A percentile compares a stretch with the other conserved stretches of the same genome.
Conservation (phyloP, 768 basidiomycete species). For the Boletus rubescentipes region DNA sequence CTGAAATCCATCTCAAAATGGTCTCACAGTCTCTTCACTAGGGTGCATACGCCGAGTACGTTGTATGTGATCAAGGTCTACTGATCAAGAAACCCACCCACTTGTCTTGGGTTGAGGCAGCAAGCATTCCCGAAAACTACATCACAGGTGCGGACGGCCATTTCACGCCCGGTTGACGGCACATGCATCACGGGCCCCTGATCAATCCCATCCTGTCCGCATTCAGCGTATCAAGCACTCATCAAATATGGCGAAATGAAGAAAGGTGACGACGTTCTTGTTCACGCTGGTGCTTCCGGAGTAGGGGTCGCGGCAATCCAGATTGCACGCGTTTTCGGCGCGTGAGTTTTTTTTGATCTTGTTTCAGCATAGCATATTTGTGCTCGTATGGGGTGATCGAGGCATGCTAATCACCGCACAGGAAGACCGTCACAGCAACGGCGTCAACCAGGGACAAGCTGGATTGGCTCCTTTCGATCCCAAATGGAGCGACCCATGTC, state of each 20-base stretch:
- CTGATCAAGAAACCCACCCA: slow-evolving; percentile 71
- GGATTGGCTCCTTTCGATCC: slow-evolving; percentile 65
- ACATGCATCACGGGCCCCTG: slow-evolving; percentile 3
- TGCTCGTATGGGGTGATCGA: neutral
- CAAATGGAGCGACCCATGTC: slow-evolving; percentile 68
- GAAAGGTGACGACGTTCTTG: slow-evolving; percentile 69
- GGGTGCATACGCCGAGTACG: slow-evolving; percentile 92
- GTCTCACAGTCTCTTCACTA: slow-evolving; percentile 29
- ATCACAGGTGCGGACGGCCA: slow-evolving; percentile 62
- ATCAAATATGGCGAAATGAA: slow-evolving; percentile 69
- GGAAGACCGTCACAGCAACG: slow-evolving; percentile 75
- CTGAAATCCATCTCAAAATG: neutral
- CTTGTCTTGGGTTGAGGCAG: slow-evolving; percentile 82
- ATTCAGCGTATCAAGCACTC: slow-evolving; percentile 62
- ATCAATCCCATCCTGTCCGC: slow-evolving; percentile 4
- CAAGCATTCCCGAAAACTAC: slow-evolving; percentile 85
- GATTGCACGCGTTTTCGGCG: slow-evolving; percentile 69
- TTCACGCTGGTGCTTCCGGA: slow-evolving; percentile 91
- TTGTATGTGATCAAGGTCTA: slow-evolving; percentile 63
- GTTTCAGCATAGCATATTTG: slow-evolving; percentile 4
- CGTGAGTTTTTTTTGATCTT: slow-evolving; percentile 48
- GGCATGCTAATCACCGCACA: slow-evolving; percentile 27
- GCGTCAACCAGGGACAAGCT: slow-evolving; percentile 85
- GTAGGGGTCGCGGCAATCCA: slow-evolving; percentile 90
- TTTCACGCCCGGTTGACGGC: slow-evolving; percentile 3